A percentile compares a stretch with the other conserved stretches of the same genome.
Conservation (phyloP, 352 stramenopile species). For the Phytophthora megakarya region DNA sequence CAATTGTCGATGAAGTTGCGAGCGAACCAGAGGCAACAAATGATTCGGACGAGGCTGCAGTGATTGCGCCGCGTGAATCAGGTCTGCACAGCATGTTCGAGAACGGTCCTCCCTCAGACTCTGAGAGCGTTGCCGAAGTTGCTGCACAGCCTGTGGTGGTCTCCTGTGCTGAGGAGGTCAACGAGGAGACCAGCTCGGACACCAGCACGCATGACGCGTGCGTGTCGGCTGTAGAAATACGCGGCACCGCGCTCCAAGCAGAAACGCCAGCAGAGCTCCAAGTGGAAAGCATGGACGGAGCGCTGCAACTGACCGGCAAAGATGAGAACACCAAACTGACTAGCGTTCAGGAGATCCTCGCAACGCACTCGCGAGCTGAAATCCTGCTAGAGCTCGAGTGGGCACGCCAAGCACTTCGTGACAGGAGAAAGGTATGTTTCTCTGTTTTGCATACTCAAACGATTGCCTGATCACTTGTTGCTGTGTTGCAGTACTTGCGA, state of each 20-base stretch:
- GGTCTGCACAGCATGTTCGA: neutral
- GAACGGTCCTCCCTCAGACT: neutral
- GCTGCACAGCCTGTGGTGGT: too few species aligned
- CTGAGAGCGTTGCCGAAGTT: constrained; percentile 4
- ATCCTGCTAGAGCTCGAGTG: constrained; percentile 64
- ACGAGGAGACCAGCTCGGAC: constrained; percentile 14
- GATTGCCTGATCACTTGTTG: constrained; percentile 21
- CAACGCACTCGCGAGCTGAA: constrained; percentile 52
- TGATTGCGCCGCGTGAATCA: neutral
- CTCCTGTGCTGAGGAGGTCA: constrained; percentile 7
- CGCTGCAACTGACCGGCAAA: constrained; percentile 11
- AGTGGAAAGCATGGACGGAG: constrained; percentile 26
- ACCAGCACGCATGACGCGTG: constrained; percentile 10
- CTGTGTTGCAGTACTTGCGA: constrained; percentile 40
- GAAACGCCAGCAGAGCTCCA: constrained; percentile 23
- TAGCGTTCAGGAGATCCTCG: constrained; percentile 46
- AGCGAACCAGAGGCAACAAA: too few species aligned
- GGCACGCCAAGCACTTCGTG: constrained; percentile 47
- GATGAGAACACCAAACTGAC: constrained; percentile 22
- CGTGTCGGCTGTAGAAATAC: constrained; percentile 37
- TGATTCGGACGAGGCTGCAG: too few species aligned
- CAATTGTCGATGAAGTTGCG: constrained; percentile 4
- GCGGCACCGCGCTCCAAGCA: constrained; percentile 25
- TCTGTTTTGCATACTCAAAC: neutral
- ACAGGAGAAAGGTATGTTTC: constrained; percentile 48